These are phyloP conservation scores for Ambrosia trifida DNA, from an alignment of 129 eudicot genomes.

Conservation along the genomic window DNA sequence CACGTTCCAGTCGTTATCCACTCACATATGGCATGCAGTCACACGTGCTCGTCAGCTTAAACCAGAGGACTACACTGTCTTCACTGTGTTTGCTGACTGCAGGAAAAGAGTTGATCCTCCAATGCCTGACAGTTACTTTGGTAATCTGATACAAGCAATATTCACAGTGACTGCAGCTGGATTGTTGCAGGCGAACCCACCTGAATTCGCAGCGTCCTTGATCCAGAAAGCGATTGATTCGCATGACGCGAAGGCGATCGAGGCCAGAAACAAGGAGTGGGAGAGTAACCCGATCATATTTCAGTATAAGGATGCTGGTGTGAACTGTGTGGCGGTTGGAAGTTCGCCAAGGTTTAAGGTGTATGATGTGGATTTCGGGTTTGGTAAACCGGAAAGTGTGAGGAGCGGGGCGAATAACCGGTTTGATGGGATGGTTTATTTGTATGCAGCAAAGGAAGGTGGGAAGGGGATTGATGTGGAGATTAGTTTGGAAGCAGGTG, in stretches of 20 bases:
- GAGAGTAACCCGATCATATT: constrained; percentile 81
- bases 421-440: constrained; percentile 94
- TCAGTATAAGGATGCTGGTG: constrained; percentile 88
- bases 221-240: constrained; percentile 62
- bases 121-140: constrained; percentile 94
- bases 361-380: constrained; percentile 92
- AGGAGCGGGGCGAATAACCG: constrained; percentile 92
- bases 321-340: constrained; percentile 97
- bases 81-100: constrained; percentile 96
- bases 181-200: constrained; percentile 57
- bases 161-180: constrained; percentile 96
- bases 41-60: constrained; percentile 80
- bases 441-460: constrained; percentile 82
- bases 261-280: constrained; percentile 73
- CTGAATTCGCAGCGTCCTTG: constrained; percentile 67
- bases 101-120: constrained; percentile 92
- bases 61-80: constrained; percentile 84
- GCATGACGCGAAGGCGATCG: constrained; percentile 73
- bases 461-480: constrained; percentile 89
- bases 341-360: constrained; percentile 95
- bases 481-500: constrained; percentile 82
- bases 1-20: constrained; percentile 89
- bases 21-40: constrained; percentile 92
- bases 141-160: constrained; percentile 89
- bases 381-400: constrained; percentile 84